Percentiles rank a stretch among this genome's conserved stretches.
These are phyloP conservation scores for Petunia secreta DNA, from an alignment of 257 asterid species.

Conservation along the genomic window DNA sequence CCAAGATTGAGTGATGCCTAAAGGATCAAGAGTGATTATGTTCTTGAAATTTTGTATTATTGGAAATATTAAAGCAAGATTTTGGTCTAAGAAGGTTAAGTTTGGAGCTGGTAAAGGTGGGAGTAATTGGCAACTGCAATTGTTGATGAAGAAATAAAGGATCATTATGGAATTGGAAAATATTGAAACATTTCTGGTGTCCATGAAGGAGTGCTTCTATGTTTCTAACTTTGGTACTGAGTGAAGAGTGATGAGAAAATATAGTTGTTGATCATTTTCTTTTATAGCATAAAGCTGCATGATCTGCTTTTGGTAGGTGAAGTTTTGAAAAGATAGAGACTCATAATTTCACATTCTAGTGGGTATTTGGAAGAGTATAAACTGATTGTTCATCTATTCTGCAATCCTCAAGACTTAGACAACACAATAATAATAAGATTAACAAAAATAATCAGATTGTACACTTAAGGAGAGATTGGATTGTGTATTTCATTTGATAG, in stretches of 20 bases:
- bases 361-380: not conserved
- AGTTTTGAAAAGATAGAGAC: not conserved
- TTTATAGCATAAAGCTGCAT: slow-evolving; percentile 11
- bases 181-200: not conserved
- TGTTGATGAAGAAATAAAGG: slow-evolving; percentile 3
- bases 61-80: slow-evolving; percentile 62
- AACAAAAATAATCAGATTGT: no score
- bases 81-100: slow-evolving; percentile 42
- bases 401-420: not conserved
- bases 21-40: slow-evolving; percentile 60
- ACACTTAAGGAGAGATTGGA: not conserved
- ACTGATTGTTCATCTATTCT: not conserved
- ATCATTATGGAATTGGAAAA: slow-evolving; percentile 9
- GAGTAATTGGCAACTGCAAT: not conserved
- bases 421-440: no score
- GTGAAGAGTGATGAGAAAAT: not conserved
- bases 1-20: slow-evolving; percentile 67
- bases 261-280: not conserved
- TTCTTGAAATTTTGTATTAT: slow-evolving; percentile 65
- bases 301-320: not conserved
- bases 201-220: no score
- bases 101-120: slow-evolving; percentile 19
- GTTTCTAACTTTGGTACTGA: not conserved
- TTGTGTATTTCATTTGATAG: no score
- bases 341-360: slow-evolving; percentile 14